These are phyloP conservation scores for Globisporangium echinulatum DNA, from an alignment of 352 stramenopile species.

Conservation along the genomic window DNA sequence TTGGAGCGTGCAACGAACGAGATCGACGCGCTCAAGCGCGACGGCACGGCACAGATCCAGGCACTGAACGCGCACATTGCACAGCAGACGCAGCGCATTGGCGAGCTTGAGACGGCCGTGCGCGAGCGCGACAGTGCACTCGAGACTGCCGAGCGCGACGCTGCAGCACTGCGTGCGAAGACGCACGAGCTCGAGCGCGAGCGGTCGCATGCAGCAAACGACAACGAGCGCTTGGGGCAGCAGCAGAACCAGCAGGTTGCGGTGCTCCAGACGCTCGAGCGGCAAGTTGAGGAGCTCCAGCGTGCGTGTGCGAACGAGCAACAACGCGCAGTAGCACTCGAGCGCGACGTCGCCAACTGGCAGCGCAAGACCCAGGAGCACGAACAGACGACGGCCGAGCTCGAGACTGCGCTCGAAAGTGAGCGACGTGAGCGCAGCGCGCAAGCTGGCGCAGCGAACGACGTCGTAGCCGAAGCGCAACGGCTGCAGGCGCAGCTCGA, in stretches of 20 bases:
- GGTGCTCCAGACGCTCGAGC: constrained; percentile 28
- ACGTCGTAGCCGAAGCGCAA: constrained; percentile 32
- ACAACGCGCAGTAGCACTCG: constrained; percentile 24
- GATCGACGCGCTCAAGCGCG: constrained; percentile 39
- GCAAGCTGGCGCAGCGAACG: constrained; percentile 26
- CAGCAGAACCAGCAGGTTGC: constrained; percentile 31
- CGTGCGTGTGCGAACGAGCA: constrained; percentile 30
- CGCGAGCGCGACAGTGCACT: constrained; percentile 36
- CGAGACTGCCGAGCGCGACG: constrained; percentile 29
- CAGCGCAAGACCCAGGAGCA: constrained; percentile 31
- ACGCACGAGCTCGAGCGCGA: constrained; percentile 44
- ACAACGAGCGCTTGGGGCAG: constrained; percentile 40
- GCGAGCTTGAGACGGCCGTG: constrained; percentile 41
- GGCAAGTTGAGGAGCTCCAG: constrained; percentile 36
- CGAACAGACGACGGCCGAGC: constrained; percentile 18
- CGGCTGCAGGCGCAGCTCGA: constrained; percentile 40
- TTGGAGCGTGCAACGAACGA: constrained; percentile 49
- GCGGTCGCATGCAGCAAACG: constrained; percentile 23
- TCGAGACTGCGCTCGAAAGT: constrained; percentile 24
- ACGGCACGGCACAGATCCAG: constrained; percentile 47
- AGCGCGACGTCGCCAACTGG: constrained; percentile 29
- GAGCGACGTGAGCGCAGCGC: constrained; percentile 17
- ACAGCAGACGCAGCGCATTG: constrained; percentile 37
- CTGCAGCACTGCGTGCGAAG: constrained; percentile 30
- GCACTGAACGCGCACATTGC: constrained; percentile 40